Base-by-base conservation (phyloP, 805 yeast species). In the Grigorovia transvaalensis region DNA sequence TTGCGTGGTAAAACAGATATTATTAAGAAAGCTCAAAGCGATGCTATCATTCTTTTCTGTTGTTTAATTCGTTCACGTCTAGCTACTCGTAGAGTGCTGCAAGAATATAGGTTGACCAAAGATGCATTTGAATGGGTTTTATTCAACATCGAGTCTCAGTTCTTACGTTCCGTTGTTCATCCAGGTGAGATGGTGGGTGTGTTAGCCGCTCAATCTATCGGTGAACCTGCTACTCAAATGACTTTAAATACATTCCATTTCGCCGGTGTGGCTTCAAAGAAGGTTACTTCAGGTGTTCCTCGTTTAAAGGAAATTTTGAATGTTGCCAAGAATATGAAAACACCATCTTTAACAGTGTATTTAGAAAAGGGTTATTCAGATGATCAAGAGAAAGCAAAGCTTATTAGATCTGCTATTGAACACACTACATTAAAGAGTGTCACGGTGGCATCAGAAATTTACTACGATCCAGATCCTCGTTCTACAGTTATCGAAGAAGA, bases 151-250 rank as follows among this genome's bases (percentile, higher is more conserved):
- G 96, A 90, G 66, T 80, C 93, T 35, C 96, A 90, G 69, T 93
- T 91, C 74, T 88, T 88, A 58, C 74, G 65, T 18, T 74, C 84
- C 56, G 78, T 93, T 17, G 97, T 93, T 17, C 99, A 93, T 68
- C 99, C 99, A 1, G 99, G 98, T 56, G 91, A 99, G 3, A 98
- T 99, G 2, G 98, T 93, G 51, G 99, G 99, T 58, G 98, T 99
- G 27, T 90, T 93, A 71, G 99, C 98, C 59, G 99, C 99, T 0
- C 99, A 93, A 67, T 88, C 96, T 45, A 93, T 93, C 74, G 99
- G 99, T 73, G 99, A 91, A 66, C 99, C 99, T 23, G 99, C 98
- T 68, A 93, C 99, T 0, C 99, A 93, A 73, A 93, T 93, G 99
- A 93, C 99, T 4, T 77, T 85, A 65, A 85, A 85, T 67, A 85